These are phyloP conservation scores for Zychaea mexicana DNA, from an alignment of 371 early-diverging fungal species.

Conservation along the genomic window DNA sequence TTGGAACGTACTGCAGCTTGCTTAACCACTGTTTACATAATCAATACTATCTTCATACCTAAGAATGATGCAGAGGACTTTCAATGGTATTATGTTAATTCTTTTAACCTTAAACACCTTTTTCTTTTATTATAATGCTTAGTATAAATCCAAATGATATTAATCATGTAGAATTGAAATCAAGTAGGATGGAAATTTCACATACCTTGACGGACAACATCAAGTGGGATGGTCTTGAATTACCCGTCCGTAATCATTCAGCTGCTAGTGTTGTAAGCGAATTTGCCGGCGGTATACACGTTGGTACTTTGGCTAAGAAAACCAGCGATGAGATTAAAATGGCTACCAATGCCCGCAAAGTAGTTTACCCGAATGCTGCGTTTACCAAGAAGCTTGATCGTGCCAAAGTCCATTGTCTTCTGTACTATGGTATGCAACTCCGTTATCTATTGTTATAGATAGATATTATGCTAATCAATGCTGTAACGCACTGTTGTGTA, in stretches of 20 bases:
- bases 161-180: background rate
- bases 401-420: background rate
- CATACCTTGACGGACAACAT: background rate
- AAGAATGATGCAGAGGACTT: background rate
- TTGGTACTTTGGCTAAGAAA: background rate
- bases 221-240: background rate
- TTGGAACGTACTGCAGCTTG: background rate
- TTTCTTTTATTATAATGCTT: background rate
- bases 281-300: background rate
- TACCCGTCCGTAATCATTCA: background rate
- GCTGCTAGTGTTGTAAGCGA: background rate
- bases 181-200: background rate
- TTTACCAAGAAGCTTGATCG: background rate
- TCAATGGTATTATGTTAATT: background rate
- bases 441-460: background rate
- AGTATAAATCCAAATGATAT: background rate
- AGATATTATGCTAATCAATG: background rate
- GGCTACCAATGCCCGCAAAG: background rate
- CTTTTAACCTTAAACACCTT: too few species aligned
- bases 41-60: background rate
- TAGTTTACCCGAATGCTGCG: background rate
- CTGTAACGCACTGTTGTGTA: background rate
- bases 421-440: background rate
- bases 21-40: background rate
- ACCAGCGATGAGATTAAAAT: background rate